Conservation (phyloP, 2,329 filamentous ascomycete genomes). For the Paecilomyces niveus region DNA sequence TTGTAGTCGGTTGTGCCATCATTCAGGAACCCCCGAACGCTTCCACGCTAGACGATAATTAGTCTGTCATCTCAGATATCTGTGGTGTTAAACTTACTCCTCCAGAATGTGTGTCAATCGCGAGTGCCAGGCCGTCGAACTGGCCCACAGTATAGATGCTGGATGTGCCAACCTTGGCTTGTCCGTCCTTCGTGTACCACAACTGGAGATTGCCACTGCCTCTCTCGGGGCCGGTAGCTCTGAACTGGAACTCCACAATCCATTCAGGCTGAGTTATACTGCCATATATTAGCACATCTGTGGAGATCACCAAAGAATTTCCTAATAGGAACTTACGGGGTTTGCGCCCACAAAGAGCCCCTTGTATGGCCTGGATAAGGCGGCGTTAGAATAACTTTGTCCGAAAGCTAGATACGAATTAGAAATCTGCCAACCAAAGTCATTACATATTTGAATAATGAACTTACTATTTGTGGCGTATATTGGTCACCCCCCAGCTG, state of each 20-base stretch:
- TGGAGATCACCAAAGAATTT: neutral
- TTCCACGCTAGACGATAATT: slow-evolving; percentile 52
- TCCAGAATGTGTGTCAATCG: slow-evolving; percentile 77
- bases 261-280: slow-evolving; percentile 57
- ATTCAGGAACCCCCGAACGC: slow-evolving; percentile 86
- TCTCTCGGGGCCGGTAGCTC: slow-evolving; percentile 76
- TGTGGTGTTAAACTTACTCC: slow-evolving; percentile 31
- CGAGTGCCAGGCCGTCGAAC: slow-evolving; percentile 86
- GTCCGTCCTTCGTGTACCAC: slow-evolving; percentile 74
- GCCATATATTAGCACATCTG: neutral
- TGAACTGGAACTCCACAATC: slow-evolving; percentile 79
- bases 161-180: slow-evolving; percentile 57
- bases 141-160: slow-evolving; percentile 78
- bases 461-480: slow-evolving; percentile 45
- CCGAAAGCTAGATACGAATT: slow-evolving; percentile 54
- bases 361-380: slow-evolving; percentile 78
- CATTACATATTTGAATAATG: neutral
- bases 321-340: slow-evolving; percentile 28
- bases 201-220: slow-evolving; percentile 86
- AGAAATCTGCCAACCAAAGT: slow-evolving; percentile 9
- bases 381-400: slow-evolving; percentile 87
- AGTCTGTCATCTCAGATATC: slow-evolving; percentile 4
- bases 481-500: slow-evolving; percentile 48
- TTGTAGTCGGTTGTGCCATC: slow-evolving; percentile 78
- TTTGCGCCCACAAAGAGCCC: slow-evolving; percentile 73